phyloP scores from a whole-genome alignment of 495 filamentous ascomycete genomes.

The Hyaloscypha finlandica region DNA sequence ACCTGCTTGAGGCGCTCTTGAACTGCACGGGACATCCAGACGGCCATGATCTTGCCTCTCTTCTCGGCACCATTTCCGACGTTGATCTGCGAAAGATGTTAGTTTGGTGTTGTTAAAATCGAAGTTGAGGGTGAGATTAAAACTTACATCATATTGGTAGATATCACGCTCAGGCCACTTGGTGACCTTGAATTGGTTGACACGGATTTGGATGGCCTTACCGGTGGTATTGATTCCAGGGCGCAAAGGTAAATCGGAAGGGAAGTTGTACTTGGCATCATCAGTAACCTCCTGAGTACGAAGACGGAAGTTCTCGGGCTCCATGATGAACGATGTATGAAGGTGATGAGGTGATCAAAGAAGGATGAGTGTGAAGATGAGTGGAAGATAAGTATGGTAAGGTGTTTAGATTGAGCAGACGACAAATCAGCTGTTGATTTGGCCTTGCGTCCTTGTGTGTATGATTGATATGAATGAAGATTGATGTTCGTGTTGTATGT shows the following conservation, averaged over 20 bases:
- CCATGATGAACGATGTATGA: slow-evolving; percentile 27
- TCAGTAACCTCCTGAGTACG: slow-evolving; percentile 14
- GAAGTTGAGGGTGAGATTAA: not conserved
- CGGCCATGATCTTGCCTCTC: slow-evolving; percentile 54
- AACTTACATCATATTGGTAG: slow-evolving; percentile 85
- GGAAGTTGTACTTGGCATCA: slow-evolving; percentile 17
- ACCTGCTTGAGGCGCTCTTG: slow-evolving; percentile 48
- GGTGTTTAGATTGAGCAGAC: slow-evolving; percentile 11
- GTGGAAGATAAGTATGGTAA: slow-evolving; percentile 21
- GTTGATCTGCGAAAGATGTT: slow-evolving; percentile 50
- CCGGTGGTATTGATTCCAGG: slow-evolving; percentile 60
- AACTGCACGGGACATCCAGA: slow-evolving; percentile 67
- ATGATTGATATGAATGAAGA: slow-evolving; percentile 2
- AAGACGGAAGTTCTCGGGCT: slow-evolving; percentile 21
- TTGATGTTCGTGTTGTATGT: slow-evolving; percentile 1
- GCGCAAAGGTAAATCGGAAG: slow-evolving; percentile 33
- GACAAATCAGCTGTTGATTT: slow-evolving; percentile 20
- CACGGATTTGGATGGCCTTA: slow-evolving; percentile 52
- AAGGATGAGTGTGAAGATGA: slow-evolving; percentile 22
- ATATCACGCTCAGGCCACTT: slow-evolving; percentile 55
- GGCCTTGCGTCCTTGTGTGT: slow-evolving; percentile 1
- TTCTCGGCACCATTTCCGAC: slow-evolving; percentile 64
- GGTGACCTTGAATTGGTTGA: slow-evolving; percentile 77
- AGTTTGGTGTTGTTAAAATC: not conserved
- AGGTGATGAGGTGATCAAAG: slow-evolving; percentile 1